phyloP scores from a whole-genome alignment of 1,139 yeast genomes.

The Taphrina populina region DNA sequence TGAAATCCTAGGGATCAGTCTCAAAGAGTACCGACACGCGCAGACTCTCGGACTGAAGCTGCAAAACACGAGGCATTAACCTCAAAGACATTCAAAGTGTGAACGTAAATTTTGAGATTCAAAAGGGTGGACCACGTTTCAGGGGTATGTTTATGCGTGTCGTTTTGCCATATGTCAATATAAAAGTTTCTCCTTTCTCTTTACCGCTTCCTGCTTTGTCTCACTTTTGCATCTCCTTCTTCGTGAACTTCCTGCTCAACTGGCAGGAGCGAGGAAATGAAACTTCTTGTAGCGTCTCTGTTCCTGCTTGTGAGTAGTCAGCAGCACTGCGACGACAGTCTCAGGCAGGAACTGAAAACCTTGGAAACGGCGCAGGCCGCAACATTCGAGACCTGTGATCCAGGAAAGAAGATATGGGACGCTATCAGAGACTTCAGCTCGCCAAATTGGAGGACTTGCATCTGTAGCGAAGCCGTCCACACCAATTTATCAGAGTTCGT shows the following conservation, averaged over 20 bases:
- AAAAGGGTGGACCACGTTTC: too few relatives aligned
- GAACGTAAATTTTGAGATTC: too few relatives aligned
- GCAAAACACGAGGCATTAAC: slow-evolving; percentile 12
- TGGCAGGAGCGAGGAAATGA: too few relatives aligned
- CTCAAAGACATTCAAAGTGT: too few relatives aligned
- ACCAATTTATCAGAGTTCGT: background rate
- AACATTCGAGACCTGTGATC: background rate
- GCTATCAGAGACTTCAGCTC: background rate
- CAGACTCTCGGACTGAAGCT: slow-evolving; percentile 7
- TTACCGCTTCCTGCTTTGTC: too few relatives aligned
- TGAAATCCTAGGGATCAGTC: background rate
- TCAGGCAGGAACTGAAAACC: background rate
- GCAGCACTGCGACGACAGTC: background rate
- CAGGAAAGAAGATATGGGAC: slow-evolving; percentile 12
- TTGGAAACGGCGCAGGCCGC: background rate
- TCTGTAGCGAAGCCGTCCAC: background rate
- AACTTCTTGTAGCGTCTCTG: too few relatives aligned
- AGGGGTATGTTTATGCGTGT: too few relatives aligned
- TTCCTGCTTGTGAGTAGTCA: too few relatives aligned
- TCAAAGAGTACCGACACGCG: slow-evolving; percentile 14
- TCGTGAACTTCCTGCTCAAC: too few relatives aligned
- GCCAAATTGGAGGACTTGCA: slow-evolving; percentile 3
- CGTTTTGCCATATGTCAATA: too few relatives aligned
- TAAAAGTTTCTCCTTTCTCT: too few relatives aligned
- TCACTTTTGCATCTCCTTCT: too few relatives aligned